phyloP scores from a whole-genome alignment of 2,329 filamentous ascomycete genomes.

The Calonectria pauciramosa region DNA sequence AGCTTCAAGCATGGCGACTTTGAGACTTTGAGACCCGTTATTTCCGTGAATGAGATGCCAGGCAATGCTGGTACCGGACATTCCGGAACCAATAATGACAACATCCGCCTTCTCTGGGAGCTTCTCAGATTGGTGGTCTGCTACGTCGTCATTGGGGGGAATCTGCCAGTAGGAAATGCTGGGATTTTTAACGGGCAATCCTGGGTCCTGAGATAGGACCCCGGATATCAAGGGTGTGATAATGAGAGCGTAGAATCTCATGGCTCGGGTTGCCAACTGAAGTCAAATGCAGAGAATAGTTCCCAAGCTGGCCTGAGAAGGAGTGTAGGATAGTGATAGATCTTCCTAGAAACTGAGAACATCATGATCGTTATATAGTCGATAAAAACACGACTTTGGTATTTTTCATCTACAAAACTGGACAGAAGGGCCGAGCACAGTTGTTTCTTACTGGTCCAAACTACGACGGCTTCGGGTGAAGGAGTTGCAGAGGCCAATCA shows the following conservation, averaged over 20 bases:
- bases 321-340: no score
- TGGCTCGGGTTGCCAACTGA: neutral
- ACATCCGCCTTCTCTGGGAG: slow-evolving; percentile 7
- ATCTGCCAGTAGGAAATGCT: slow-evolving; percentile 19
- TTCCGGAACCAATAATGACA: slow-evolving; percentile 18
- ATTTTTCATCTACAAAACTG: neutral
- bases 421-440: neutral
- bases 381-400: neutral
- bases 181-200: slow-evolving; percentile 5
- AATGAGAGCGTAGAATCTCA: neutral
- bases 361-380: neutral
- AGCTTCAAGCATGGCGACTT: slow-evolving; percentile 13
- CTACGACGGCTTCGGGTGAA: neutral
- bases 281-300: neutral
- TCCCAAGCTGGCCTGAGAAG: neutral
- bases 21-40: neutral
- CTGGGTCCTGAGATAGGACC: slow-evolving; percentile 1
- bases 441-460: neutral
- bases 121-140: slow-evolving; percentile 12
- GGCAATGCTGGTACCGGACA: slow-evolving; percentile 15
- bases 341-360: no score
- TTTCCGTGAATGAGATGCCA: neutral
- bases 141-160: neutral
- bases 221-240: neutral
- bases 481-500: neutral